Evolutionary conservation across 306 rosid species (phyloP), one percentile per base, ranked within the genome.

Genomic region (Begonia fuchsioides): DNA sequence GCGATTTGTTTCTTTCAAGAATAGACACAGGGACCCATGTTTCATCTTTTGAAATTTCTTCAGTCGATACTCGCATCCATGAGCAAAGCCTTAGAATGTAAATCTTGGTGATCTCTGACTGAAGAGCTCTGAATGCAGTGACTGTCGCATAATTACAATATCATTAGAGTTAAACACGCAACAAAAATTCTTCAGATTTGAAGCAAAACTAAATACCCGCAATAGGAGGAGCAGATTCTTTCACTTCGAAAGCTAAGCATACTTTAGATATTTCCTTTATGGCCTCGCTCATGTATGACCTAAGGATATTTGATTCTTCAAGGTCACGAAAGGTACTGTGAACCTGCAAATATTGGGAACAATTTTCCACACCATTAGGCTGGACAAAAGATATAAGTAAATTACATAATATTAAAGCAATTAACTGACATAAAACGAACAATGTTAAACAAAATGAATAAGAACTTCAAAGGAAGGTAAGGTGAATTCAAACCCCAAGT

Each of bases 1-100:
- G 94, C 62, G 98, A 92, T 73, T 72, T 92, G 61, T 82, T 85
- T 85, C 98, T 66, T 67, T 85, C 98, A 59, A 92, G 87, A 70
- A 75, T 70, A 58, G 98, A 92, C 49, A 85, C 93, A 49, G 78
- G 77, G 53, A 73, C 71, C 98, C 98, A 92, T 39, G 85, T 69
- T 69, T 82, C 96, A 40, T 73, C 94, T 72, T 82, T 86, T 61
- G 92, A 92, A 50, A 85, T 74, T 56, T 73, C 92, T 63, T 65
- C 75, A 49, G 79, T 87, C 32, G 94, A 77, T 54, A 69, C 86
- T 52, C 94, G 83, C 98, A 86, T 79, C 98, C 96, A 92, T 47
- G 94, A 74, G 71, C 96, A 92, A 63, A 92, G 95, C 82, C 96
- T 82, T 54, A 92, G 53, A 57, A 85, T 65, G 52, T 92, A 92